These are phyloP conservation scores for Middelhovenomyces tepae DNA, from an alignment of 805 yeast genomes.

Conservation along the genomic window DNA sequence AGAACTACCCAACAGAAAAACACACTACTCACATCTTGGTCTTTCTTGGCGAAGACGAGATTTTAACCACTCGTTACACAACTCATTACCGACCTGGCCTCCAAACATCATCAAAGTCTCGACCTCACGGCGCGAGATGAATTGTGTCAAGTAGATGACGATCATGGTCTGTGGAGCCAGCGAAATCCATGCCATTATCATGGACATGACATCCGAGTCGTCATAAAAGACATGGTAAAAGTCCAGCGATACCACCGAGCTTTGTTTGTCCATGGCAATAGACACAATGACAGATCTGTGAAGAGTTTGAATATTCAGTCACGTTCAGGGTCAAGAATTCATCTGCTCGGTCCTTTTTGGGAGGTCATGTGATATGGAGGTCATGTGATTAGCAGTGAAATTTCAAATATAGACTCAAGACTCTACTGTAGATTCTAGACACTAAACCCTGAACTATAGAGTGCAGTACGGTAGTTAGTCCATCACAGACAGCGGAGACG, in stretches of 20 bases:
- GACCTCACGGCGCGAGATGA: constrained; percentile 69
- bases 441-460: too few relatives aligned
- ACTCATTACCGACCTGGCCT: constrained; percentile 78
- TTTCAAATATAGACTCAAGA: too few relatives aligned
- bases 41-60: constrained; percentile 58
- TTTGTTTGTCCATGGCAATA: too few relatives aligned
- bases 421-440: too few relatives aligned
- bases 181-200: constrained; percentile 61
- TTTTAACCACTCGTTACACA: constrained; percentile 61
- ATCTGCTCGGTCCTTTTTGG: too few relatives aligned
- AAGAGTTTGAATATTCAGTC: too few relatives aligned
- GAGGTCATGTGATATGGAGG: too few relatives aligned
- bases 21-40: constrained; percentile 35
- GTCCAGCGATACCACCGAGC: constrained; percentile 58
- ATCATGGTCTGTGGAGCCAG: constrained; percentile 72
- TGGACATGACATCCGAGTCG: constrained; percentile 52
- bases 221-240: constrained; percentile 79
- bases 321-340: too few relatives aligned
- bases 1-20: constrained; percentile 6
- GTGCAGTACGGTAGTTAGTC: too few relatives aligned
- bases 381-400: too few relatives aligned
- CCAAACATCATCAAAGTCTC: constrained; percentile 77
- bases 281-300: constrained; percentile 6
- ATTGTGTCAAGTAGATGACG: constrained; percentile 77
- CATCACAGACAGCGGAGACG: too few relatives aligned